Evolutionary conservation across 257 asterid species (phyloP).

Genomic region (Nyctanthes arbortristis): DNA sequence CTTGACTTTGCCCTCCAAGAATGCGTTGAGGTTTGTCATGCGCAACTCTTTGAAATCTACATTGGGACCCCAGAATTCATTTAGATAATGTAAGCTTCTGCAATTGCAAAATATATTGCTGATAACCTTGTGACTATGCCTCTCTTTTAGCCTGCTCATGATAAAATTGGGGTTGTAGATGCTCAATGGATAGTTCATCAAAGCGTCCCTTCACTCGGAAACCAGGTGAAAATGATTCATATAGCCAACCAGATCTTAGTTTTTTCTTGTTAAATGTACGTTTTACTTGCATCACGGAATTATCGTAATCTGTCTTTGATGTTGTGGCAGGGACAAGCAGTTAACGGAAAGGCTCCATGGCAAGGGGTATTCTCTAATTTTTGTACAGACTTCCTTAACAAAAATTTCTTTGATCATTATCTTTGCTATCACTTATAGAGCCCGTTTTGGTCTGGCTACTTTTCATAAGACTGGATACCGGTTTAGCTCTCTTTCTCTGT

Average conservation of each 20-base stretch:
- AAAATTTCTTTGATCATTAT: background rate
- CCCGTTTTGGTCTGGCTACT: no score
- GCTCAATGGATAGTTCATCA: slow-evolving; percentile 88
- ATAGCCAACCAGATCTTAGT: background rate
- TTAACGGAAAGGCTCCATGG: slow-evolving; percentile 70
- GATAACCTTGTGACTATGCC: background rate
- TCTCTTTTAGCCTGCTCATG: slow-evolving; percentile 66
- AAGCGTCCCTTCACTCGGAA: slow-evolving; percentile 77
- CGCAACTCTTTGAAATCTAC: background rate
- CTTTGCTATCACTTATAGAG: background rate
- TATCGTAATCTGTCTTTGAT: background rate
- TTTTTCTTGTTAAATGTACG: background rate
- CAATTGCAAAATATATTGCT: background rate
- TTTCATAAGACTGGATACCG: no score
- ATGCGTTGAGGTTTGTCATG: slow-evolving; percentile 67
- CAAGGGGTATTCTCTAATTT: slow-evolving; percentile 60
- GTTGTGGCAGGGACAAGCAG: slow-evolving; percentile 55
- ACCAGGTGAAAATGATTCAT: slow-evolving; percentile 44
- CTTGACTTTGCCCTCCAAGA: slow-evolving; percentile 80
- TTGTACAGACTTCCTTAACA: background rate
- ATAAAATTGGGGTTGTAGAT: slow-evolving; percentile 89
- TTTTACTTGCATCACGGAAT: background rate
- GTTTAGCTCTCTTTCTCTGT: no score
- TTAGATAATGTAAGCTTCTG: background rate
- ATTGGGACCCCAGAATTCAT: background rate